Conservation (phyloP, 2,329 filamentous ascomycete species). For the Trichoderma brevicompactum region DNA sequence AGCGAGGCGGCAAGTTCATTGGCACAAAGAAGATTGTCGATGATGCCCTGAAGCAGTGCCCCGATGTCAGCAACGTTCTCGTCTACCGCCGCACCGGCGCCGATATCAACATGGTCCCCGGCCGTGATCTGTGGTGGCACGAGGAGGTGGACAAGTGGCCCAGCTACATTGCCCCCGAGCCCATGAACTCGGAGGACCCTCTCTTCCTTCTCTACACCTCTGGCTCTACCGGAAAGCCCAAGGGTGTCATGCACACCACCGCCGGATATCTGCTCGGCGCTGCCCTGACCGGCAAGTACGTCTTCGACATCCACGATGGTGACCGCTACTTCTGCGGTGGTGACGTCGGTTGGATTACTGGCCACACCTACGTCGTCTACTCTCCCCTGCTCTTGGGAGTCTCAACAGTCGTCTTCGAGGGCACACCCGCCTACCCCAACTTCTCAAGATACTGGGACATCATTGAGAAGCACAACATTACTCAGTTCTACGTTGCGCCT, state of each 20-base stretch:
- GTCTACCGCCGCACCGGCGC: constrained; percentile 96
- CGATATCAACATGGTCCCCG: constrained; percentile 86
- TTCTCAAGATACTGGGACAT: constrained; percentile 99
- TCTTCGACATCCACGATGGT: constrained; percentile 94
- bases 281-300: constrained; percentile 94
- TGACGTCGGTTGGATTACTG: constrained; percentile 98
- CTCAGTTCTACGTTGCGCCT: constrained; percentile 97
- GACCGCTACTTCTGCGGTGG: constrained; percentile 97
- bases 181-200: constrained; percentile 91
- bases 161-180: constrained; percentile 84
- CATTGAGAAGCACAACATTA: constrained; percentile 91
- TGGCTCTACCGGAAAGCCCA: constrained; percentile 96
- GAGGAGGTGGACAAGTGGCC: constrained; percentile 98
- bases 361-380: constrained; percentile 98
- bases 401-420: constrained; percentile 95
- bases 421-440: constrained; percentile 94
- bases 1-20: constrained; percentile 95
- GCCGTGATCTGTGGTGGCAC: constrained; percentile 96
- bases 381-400: constrained; percentile 91
- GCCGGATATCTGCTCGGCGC: constrained; percentile 93
- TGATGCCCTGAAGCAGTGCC: constrained; percentile 94
- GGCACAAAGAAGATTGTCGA: constrained; percentile 99
- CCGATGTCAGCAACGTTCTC: constrained; percentile 80
- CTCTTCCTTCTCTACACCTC: constrained; percentile 98
- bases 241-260: constrained; percentile 98